Evolutionary conservation across 2,329 filamentous ascomycete species (phyloP), one percentile per base, ranked within the genome.

Genomic region (Sporothrix sp.): DNA sequence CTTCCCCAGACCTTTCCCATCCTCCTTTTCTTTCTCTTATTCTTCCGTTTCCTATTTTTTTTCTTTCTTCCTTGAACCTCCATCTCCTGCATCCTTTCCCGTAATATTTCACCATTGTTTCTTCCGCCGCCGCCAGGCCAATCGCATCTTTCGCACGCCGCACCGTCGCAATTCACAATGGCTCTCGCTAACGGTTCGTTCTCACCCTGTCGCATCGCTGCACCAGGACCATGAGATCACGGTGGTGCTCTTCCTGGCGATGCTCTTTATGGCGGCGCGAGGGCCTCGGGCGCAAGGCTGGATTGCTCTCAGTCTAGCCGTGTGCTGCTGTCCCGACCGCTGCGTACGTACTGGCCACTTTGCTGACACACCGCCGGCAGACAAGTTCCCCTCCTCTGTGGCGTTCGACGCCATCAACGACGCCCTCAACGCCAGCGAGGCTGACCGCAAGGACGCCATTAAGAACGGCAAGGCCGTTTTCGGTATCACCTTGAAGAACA

Each of bases 401-500:
- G 89, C 90, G 59, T 98, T 98, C 69, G 93, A 98, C 65, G 76
- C 74, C 63, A 96, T 98, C 75, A 80, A 86, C 68, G 65, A 71
- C 49, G 79, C 82, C 48, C 82, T 98, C 57, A 70, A 75, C 62
- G 67, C 76, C 61, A 80, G 78, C 67, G 81, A 85, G 25, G 76
- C 78, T 58, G 86, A 88, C 70, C 85, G 65, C 57, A 72, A 94
- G 72, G 83, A 89, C 58, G 90, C 91, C 59, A 84, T 97, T 68
- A 91, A 94, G 71, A 81, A 88, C 65, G 91, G 82, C 64, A 84
- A 84, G 62, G 88, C 85, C 54, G 74, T 97, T 66, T 96, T 95
- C 67, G 84, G 84, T 54, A 97, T 98, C 72, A 88, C 81, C 50
- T 74, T 98, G 58, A 97, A 95, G 78, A 98, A 98, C 77, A 69